These are phyloP conservation scores for Silene latifolia DNA, from an alignment of 148 eudicot genomes.

Conservation along the genomic window DNA sequence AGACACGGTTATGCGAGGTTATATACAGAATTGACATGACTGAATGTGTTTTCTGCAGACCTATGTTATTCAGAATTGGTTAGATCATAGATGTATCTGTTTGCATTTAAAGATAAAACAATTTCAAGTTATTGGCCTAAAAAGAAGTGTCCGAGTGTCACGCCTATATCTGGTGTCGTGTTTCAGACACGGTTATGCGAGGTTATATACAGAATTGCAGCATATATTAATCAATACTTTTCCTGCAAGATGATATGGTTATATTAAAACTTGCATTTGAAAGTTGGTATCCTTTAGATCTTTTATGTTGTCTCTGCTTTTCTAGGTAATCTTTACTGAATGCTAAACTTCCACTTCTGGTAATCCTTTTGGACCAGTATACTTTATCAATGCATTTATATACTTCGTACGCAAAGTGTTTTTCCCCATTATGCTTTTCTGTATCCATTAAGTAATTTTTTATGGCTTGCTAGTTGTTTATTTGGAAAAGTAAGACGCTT, in stretches of 20 bases:
- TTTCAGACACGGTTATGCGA: background rate
- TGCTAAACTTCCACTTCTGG: conserved; percentile 18
- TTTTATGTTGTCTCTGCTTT: background rate
- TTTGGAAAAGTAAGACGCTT: no score
- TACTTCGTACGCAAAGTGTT: background rate
- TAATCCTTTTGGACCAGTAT: conserved; percentile 13
- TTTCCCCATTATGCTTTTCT: background rate
- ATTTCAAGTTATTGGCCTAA: no score
- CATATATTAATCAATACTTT: background rate
- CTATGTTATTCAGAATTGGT: no score
- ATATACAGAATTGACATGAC: no score
- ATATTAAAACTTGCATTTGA: background rate
- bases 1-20: background rate
- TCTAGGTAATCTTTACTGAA: background rate
- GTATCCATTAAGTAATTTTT: no score
- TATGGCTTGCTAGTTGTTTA: no score
- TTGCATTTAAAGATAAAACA: no score
- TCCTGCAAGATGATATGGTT: background rate
- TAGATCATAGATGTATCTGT: no score
- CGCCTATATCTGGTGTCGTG: background rate
- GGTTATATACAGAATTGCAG: background rate
- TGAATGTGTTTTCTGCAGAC: no score
- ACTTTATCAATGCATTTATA: background rate
- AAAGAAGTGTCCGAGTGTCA: background rate
- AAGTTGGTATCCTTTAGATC: conserved; percentile 22